Evolutionary conservation across 2,329 filamentous ascomycete species (phyloP), one percentile per base, ranked within the genome.

Genomic region (Fusarium brachygibbosum): DNA sequence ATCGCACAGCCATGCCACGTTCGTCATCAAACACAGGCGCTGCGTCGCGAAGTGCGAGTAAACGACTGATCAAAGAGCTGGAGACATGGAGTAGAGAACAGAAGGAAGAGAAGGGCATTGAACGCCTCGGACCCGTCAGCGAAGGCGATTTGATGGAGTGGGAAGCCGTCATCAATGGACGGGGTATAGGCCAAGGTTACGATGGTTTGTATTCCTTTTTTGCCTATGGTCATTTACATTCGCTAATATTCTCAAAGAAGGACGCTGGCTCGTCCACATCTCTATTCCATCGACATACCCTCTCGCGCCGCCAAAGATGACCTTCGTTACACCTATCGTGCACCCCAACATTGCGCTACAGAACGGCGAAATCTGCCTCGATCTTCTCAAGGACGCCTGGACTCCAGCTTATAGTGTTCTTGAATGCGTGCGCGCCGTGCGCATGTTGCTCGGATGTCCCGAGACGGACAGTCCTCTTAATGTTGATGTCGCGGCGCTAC

Each of bases 321-420:
- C 82, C 60, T 99, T 99, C 82, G 82, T 85, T n/a, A 99, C 94
- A 35, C 88, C 89, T 66, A 89, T 97, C 70, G 92, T 93, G 75
- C 94, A 97, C 82, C 90, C 94, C 48, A 98, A 98, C 80, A 89
- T 89, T 32, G 83, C 84, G 53, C 83, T 87, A 67, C 74, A 85
- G 72, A 94, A 89, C 4, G 96, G 96, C 72, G 94, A 98, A 81
- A 96, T 99, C 76, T 99, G 96, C 79, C 88, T 98, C 29, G 96
- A 98, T 77, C 86, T 98, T 66, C 85, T 99, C 63, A 86, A 87
- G 76, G 86, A 90, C 57, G 86, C 87, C 19, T 98, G 95, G 95
- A 91, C 92, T 62, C 93, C 94, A 2, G 90, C 93, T 19, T 96
- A 97, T 79, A 94, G 91, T 40, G 86, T 98, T 21, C 86, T 91